These are phyloP conservation scores for Tolypocladium amazonense DNA, from an alignment of 2,329 filamentous ascomycete genomes.

Conservation along the genomic window DNA sequence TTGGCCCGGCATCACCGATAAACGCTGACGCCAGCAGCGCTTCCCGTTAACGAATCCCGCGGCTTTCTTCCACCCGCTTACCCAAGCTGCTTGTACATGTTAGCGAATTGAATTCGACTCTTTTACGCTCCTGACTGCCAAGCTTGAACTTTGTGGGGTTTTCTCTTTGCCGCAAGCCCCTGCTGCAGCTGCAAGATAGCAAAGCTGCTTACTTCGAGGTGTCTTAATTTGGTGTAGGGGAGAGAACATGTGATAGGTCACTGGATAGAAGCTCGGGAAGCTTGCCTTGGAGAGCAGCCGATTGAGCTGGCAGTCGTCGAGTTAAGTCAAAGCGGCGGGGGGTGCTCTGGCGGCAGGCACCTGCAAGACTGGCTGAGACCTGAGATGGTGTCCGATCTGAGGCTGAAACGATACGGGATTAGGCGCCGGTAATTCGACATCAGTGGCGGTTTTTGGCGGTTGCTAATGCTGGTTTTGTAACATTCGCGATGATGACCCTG, in stretches of 20 bases:
- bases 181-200: not conserved
- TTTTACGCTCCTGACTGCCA: too few species aligned
- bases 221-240: not conserved
- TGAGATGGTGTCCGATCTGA: not conserved
- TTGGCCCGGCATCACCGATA: not conserved
- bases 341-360: not conserved
- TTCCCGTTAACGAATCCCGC: not conserved
- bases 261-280: not conserved
- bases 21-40: not conserved
- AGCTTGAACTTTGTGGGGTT: not conserved
- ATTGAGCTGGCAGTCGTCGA: not conserved
- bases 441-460: not conserved
- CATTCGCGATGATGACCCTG: not conserved
- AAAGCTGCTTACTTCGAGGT: not conserved
- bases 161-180: not conserved
- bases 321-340: not conserved
- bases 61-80: not conserved
- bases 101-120: not conserved
- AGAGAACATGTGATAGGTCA: not conserved
- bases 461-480: not conserved
- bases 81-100: too few species aligned
- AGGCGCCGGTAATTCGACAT: not conserved
- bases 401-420: not conserved
- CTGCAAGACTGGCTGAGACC: not conserved
- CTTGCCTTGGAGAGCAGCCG: not conserved